Base-by-base conservation (phyloP, 805 yeast species). In the Lachancea waltii region DNA sequence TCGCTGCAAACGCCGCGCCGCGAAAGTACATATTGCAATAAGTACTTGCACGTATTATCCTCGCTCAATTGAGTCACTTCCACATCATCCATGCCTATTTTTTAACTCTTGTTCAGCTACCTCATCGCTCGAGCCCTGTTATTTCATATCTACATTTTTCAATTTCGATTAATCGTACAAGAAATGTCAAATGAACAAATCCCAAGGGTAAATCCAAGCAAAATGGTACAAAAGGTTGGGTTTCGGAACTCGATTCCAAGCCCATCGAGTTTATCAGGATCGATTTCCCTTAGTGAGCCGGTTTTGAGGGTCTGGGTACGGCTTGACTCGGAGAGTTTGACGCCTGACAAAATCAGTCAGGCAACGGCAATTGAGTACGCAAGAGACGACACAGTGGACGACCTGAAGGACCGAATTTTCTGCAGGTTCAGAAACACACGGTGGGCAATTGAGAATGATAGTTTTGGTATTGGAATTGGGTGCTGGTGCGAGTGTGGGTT, bases 381-480 rank as follows among this genome's bases (percentile, higher is more conserved):
- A 13, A 75, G 75, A 21, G 54, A 59, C 15, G 90, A 84, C 53
- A 70, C 87, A 1, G 72, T 89, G 4, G 97, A 89, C 58, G 95
- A 90, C 58, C 65, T 89, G 49, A 89, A 89, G 52, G 63, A 70
- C 8, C 70, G 76, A 42, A 70, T 89, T 1, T 59, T 79, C 25
- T 63, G 63, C 31, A 83, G 80, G 49, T 82, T 58, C 18, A 46
- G 38, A 26, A 16, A 34, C 15, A 73, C 56, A 83, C 94, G 38
- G 77, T 81, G 42, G 71, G 85, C 2, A 53, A 81, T 40, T 83
- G 78, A 3, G 56, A 73, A 53, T 33, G 61, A 43, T 55, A 65
- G 32, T 72, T 69, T 52, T 86, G 86, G 63, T 79, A 94, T 7
- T 77, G 95, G 8, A 85, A 84, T 54, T 41, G 81, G 46, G 39